phyloP scores from a whole-genome alignment of 345 rosid species.

The Toxicodendron radicans region DNA sequence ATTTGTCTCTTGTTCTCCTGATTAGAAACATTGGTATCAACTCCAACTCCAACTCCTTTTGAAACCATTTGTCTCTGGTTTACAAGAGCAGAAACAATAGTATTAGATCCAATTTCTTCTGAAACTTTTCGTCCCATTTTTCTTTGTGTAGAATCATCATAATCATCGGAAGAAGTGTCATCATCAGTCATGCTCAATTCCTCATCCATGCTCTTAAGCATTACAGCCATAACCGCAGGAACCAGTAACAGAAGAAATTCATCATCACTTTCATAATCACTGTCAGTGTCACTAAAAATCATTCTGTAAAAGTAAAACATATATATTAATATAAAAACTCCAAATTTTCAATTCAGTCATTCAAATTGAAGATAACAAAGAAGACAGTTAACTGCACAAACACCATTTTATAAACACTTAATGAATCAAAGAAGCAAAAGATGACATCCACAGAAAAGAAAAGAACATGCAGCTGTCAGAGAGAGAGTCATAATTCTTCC shows the following conservation, averaged over 20 bases:
- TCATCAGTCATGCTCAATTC: slow-evolving; percentile 3
- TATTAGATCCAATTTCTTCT: neutral
- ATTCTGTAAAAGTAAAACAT: slow-evolving; percentile 4
- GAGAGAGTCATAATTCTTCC: neutral
- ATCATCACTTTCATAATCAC: neutral
- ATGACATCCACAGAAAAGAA: neutral
- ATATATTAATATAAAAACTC: neutral
- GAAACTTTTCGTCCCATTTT: neutral
- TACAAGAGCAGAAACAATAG: neutral
- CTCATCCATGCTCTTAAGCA: neutral
- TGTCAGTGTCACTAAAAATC: neutral
- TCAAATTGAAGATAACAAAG: neutral
- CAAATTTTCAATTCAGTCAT: neutral
- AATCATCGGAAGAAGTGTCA: neutral
- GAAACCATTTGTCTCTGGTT: neutral
- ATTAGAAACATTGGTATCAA: neutral
- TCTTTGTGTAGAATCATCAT: neutral
- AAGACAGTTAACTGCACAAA: neutral
- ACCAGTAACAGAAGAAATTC: neutral
- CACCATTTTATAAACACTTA: neutral
- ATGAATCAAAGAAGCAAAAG: neutral
- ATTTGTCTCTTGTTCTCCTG: neutral
- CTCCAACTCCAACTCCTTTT: neutral
- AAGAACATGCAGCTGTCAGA: neutral
- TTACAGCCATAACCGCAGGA: neutral